Evolutionary conservation across 345 rosid genomes (phyloP).

Genomic region (Mallotus nudiflorus): DNA sequence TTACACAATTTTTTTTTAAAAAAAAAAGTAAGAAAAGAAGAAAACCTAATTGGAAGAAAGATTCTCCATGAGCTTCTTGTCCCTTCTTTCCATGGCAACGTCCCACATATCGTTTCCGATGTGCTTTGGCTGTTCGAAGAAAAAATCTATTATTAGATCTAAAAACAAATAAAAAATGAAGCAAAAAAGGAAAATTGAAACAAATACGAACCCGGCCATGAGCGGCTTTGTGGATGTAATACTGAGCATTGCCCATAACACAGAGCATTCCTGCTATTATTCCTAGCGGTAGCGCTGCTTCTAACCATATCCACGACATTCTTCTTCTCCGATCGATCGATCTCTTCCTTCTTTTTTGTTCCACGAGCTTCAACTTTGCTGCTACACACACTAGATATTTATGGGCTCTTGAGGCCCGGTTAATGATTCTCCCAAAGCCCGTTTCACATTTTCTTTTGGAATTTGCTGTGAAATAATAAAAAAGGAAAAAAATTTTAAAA

Average conservation of each 20-base stretch:
- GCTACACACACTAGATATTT: no score
- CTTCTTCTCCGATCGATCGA: not conserved
- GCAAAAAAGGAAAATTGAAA: not conserved
- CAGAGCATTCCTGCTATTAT: constrained; percentile 94
- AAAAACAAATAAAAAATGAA: not conserved
- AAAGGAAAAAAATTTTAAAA: no score
- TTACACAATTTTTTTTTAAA: no score
- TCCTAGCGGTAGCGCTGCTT: constrained; percentile 85
- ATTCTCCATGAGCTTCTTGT: constrained; percentile 74
- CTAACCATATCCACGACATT: constrained; percentile 73
- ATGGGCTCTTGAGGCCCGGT: no score
- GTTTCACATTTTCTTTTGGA: no score
- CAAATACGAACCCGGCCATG: constrained; percentile 67
- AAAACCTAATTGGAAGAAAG: constrained; percentile 42
- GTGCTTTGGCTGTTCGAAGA: constrained; percentile 71
- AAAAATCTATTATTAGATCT: constrained; percentile 9
- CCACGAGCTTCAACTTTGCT: no score
- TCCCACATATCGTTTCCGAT: constrained; percentile 93
- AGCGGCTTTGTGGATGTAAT: constrained; percentile 80
- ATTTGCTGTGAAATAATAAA: no score
- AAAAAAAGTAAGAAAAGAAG: constrained; percentile 8
- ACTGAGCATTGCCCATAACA: constrained; percentile 83
- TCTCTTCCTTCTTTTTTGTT: not conserved
- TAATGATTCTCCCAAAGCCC: no score
- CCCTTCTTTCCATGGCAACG: constrained; percentile 94